Evolutionary conservation across 2,329 filamentous ascomycete species (phyloP).

Genomic region (Mycosphaerella arachidis): DNA sequence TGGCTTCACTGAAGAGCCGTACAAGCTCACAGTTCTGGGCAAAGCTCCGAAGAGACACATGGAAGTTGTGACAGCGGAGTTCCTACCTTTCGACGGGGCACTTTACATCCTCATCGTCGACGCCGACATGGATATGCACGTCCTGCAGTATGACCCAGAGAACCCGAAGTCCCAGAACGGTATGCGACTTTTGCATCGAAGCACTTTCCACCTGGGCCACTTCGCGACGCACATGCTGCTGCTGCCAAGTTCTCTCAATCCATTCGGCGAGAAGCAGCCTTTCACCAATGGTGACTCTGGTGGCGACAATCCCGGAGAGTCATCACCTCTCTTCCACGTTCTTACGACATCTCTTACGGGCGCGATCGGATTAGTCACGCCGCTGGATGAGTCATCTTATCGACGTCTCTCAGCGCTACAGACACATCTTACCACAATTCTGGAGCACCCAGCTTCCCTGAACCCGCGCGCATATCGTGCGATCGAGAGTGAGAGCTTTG

Average conservation of each 20-base stretch:
- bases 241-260: conserved; percentile 58
- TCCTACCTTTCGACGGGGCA: conserved; percentile 78
- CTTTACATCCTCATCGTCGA: conserved; percentile 80
- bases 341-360: conserved; percentile 74
- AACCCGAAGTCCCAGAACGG: conserved; percentile 92
- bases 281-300: conserved; percentile 1
- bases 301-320: conserved; percentile 27
- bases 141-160: conserved; percentile 92
- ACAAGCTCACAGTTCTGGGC: conserved; percentile 88
- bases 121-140: conserved; percentile 77
- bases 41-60: conserved; percentile 70
- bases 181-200: conserved; percentile 77
- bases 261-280: conserved; percentile 41
- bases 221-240: conserved; percentile 70
- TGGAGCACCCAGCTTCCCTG: conserved; percentile 72
- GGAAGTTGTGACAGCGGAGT: conserved; percentile 77
- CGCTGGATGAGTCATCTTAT: conserved; percentile 75
- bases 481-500: conserved; percentile 41
- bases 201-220: conserved; percentile 83
- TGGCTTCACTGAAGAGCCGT: conserved; percentile 94
- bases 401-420: conserved; percentile 77
- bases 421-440: conserved; percentile 69
- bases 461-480: conserved; percentile 75
- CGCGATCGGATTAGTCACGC: conserved; percentile 68
- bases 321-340: conserved; percentile 45